A percentile compares a stretch with the other conserved stretches of the same genome.
Conservation (phyloP, 306 rosid genomes). For the Rosa persica region DNA sequence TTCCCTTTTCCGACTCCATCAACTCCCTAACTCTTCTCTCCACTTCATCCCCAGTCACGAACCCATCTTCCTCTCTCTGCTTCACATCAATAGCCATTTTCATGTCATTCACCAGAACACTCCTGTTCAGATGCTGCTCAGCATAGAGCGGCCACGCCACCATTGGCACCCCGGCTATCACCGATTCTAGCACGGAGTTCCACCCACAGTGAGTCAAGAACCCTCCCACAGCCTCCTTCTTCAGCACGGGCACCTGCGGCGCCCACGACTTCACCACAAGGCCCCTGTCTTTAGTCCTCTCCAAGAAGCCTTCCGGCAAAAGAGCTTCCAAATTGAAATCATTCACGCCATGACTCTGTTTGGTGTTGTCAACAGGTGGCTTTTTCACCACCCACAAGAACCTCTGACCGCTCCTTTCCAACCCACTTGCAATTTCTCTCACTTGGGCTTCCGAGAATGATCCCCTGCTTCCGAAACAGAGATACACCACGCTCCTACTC, state of each 20-base stretch:
- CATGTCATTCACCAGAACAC: conserved; percentile 32
- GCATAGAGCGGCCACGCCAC: conserved; percentile 46
- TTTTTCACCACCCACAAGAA: conserved; percentile 36
- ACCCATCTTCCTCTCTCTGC: conserved; percentile 34
- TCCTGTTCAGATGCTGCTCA: conserved; percentile 41
- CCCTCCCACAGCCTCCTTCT: conserved; percentile 32
- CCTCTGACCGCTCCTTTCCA: conserved; percentile 34
- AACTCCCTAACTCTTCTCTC: conserved; percentile 32
- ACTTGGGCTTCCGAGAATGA: conserved; percentile 17
- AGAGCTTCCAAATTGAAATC: conserved; percentile 10
- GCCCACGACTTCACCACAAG: conserved; percentile 46
- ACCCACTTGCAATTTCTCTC: conserved; percentile 29
- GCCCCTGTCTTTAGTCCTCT: conserved; percentile 30
- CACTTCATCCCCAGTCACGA: conserved; percentile 32
- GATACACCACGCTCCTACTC: conserved; percentile 23
- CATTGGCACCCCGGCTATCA: conserved; percentile 34
- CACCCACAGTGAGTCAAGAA: conserved; percentile 47
- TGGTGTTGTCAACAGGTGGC: conserved; percentile 11
- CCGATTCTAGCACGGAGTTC: conserved; percentile 43
- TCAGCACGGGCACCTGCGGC: conserved; percentile 35
- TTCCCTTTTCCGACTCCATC: conserved; percentile 36
- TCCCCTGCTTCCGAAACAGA: conserved; percentile 39
- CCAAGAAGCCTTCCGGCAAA: conserved; percentile 36
- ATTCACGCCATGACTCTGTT: neutral
- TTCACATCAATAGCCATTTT: conserved; percentile 33